These are phyloP conservation scores for Fusarium sp. DNA, from an alignment of 2,329 filamentous ascomycete species.

Conservation along the genomic window DNA sequence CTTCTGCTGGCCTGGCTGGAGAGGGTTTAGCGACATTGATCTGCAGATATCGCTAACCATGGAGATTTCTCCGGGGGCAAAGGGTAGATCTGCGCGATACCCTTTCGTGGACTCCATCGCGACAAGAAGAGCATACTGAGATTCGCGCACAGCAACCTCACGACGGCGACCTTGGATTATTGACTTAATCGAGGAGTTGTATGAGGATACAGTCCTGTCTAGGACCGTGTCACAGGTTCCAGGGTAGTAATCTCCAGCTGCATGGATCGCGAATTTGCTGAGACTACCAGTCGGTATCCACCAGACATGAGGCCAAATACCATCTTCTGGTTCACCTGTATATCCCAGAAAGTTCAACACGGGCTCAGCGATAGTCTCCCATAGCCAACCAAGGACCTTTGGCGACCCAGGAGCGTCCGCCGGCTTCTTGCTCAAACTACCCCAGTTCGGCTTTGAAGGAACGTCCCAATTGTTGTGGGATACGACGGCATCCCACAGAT, in stretches of 20 bases:
- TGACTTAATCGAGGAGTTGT: not conserved
- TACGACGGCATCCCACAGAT: not conserved
- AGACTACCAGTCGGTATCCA: constrained; percentile 5
- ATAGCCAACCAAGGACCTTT: not conserved
- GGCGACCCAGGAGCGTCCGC: not conserved
- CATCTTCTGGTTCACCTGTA: not conserved
- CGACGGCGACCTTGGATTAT: not conserved
- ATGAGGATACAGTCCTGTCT: constrained; percentile 7
- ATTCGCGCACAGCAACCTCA: not conserved
- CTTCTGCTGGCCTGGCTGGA: not conserved
- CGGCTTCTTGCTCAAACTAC: not conserved
- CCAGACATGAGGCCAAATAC: not conserved
- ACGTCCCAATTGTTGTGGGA: not conserved
- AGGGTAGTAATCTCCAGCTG: not conserved
- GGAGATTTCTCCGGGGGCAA: not conserved
- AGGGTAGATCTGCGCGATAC: not conserved
- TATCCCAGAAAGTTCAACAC: not conserved
- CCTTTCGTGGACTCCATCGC: not conserved
- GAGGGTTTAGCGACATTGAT: not conserved
- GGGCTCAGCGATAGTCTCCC: not conserved
- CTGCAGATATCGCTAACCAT: not conserved
- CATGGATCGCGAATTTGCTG: constrained; percentile 9
- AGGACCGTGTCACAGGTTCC: not conserved
- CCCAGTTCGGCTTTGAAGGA: not conserved
- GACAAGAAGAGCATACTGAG: not conserved